Evolutionary conservation across 805 yeast species (phyloP).

Genomic region (Lachancea dasiensis): DNA sequence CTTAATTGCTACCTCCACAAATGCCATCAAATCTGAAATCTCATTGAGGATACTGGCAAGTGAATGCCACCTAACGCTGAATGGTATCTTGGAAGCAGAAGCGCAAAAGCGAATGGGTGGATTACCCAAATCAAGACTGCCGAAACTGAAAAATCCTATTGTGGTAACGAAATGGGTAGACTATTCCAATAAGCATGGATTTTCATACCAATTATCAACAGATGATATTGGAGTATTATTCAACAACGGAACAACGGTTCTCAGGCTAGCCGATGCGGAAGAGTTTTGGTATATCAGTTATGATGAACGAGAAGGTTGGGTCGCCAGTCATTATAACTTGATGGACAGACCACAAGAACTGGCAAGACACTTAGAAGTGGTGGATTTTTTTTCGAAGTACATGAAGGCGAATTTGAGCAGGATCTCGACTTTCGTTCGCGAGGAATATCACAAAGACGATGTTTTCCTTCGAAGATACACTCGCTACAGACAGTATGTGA

Average conservation of each 20-base stretch:
- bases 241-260: slow-evolving; percentile 76
- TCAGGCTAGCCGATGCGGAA: slow-evolving; percentile 59
- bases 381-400: slow-evolving; percentile 82
- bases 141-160: slow-evolving; percentile 45
- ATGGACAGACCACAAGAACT: slow-evolving; percentile 42
- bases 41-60: slow-evolving; percentile 37
- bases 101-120: slow-evolving; percentile 40
- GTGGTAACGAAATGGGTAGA: slow-evolving; percentile 96
- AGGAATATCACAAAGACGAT: slow-evolving; percentile 51
- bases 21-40: slow-evolving; percentile 34
- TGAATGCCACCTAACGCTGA: slow-evolving; percentile 41
- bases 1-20: slow-evolving; percentile 33
- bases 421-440: slow-evolving; percentile 51
- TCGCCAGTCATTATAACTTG: slow-evolving; percentile 42
- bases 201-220: slow-evolving; percentile 85
- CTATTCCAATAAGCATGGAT: slow-evolving; percentile 91
- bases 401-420: slow-evolving; percentile 87
- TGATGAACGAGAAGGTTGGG: slow-evolving; percentile 47
- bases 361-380: slow-evolving; percentile 72
- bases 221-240: slow-evolving; percentile 88
- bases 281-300: slow-evolving; percentile 59
- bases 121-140: slow-evolving; percentile 28
- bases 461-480: slow-evolving; percentile 79
- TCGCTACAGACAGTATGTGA: slow-evolving; percentile 70
- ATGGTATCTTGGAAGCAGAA: slow-evolving; percentile 41